Evolutionary conservation across 257 asterid genomes (phyloP), one percentile per base, ranked within the genome.

Genomic region (Solanum sitiens): DNA sequence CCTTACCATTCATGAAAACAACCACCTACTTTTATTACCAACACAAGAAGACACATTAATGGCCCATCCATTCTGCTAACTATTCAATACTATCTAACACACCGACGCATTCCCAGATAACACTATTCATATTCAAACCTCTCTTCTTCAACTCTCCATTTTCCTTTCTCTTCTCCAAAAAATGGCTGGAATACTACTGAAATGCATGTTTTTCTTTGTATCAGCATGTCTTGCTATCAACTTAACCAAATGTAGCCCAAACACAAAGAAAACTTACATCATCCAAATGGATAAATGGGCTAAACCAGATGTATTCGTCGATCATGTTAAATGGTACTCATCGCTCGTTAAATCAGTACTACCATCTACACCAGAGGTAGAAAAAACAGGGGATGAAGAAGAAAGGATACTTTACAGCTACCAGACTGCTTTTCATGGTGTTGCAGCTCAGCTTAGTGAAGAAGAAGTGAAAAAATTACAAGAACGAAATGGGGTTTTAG

Each of bases 391-490:
- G 20, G 90, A 25, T 1, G 88, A 63, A 2, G 91, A 91, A 6
- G 90, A 93, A 3, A 86, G 99, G 90, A 91, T 95, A 14, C 44
- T 97, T 33, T 97, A 95, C 94, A 92, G 61, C 37, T 97, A 95
- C 91, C 90, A 91, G 59, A 92, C 98, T 9, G 96, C 98, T 20
- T 93, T 97, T 44, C 98, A 97, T 68, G 99, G 99, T 47, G 89
- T 95, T 42, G 98, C 99, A 4, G 99, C 95, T 45, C 93, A 83
- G 56, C 93, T 97, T 9, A 92, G 86, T 12, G 90, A 87, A 27
- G 92, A 92, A 37, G 99, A 97, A 89, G 90, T 87, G 12, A 89
- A 87, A n/a, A 88, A 15, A 7, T 84, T 97, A 7, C 88, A 87
- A 10, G 68, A 25, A 30, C 89, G 87, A 47, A 27, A 86, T 18